These are phyloP conservation scores for Histomonas meleagridis DNA, from an alignment of 208 protist species.

Conservation along the genomic window DNA sequence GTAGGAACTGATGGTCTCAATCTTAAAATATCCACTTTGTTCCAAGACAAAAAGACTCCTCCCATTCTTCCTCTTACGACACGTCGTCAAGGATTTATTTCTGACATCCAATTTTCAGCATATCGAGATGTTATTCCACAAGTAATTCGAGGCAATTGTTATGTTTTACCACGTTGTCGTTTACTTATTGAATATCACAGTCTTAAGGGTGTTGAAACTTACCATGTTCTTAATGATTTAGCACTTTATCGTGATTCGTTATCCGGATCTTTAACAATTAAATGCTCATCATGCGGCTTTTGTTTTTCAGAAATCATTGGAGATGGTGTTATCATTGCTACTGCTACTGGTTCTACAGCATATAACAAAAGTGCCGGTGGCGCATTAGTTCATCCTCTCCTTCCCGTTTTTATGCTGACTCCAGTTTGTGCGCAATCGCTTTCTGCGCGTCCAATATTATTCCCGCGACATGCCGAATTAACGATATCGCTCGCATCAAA, in stretches of 20 bases:
- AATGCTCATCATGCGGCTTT: background rate
- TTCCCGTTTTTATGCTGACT: slow-evolving; percentile 65
- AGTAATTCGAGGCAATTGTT: background rate
- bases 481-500: background rate
- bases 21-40: background rate
- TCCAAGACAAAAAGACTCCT: background rate
- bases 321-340: slow-evolving; percentile 62
- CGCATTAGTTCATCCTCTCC: slow-evolving; percentile 52
- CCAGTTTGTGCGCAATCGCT: slow-evolving; percentile 68
- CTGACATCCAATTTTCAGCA: background rate
- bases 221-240: background rate
- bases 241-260: background rate
- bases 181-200: background rate
- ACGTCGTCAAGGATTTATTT: background rate
- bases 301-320: slow-evolving; percentile 10
- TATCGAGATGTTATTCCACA: background rate
- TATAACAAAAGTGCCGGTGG: slow-evolving; percentile 67
- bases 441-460: slow-evolving; percentile 64
- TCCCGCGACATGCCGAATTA: slow-evolving; percentile 49
- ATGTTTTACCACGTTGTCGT: background rate
- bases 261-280: background rate
- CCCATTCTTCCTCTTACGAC: background rate
- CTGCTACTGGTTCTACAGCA: slow-evolving; percentile 67
- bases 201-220: background rate
- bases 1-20: slow-evolving; percentile 9